Conservation (phyloP, 2,329 filamentous ascomycete genomes). For the Xylariaceae sp. region DNA sequence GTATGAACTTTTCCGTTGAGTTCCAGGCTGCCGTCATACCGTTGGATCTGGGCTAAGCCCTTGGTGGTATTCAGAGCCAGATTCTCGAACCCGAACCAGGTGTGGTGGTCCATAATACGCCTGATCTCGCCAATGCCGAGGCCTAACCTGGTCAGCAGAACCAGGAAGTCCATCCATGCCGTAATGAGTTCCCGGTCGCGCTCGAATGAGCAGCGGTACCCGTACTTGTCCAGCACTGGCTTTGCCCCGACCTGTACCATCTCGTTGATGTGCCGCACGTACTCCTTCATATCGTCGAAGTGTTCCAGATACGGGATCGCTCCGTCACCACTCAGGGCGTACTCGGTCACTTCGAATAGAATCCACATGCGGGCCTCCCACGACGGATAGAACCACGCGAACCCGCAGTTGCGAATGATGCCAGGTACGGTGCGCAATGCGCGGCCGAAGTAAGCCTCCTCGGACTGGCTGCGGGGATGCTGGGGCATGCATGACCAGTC, state of each 20-base stretch:
- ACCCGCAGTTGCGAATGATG: slow-evolving; percentile 19
- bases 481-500: too few relatives aligned
- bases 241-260: slow-evolving; percentile 4
- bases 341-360: slow-evolving; percentile 12
- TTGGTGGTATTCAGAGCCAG: too few relatives aligned
- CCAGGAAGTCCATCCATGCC: too few relatives aligned
- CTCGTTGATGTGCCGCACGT: neutral
- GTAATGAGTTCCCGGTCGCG: slow-evolving; percentile 3
- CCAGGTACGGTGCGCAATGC: slow-evolving; percentile 14
- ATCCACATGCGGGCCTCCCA: slow-evolving; percentile 21
- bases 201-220: slow-evolving; percentile 6
- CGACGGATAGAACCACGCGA: slow-evolving; percentile 17
- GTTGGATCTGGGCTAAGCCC: too few relatives aligned
- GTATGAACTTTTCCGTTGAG: too few relatives aligned
- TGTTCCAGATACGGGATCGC: neutral
- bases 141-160: too few relatives aligned
- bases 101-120: too few relatives aligned
- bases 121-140: too few relatives aligned
- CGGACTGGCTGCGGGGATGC: too few relatives aligned
- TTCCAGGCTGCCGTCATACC: too few relatives aligned
- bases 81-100: too few relatives aligned
- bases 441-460: too few relatives aligned
- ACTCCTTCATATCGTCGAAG: slow-evolving; percentile 1
- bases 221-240: slow-evolving; percentile 5
- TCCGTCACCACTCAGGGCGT: slow-evolving; percentile 1